Evolutionary conservation across 202 grass and related monocot species (phyloP).

Genomic region (Alloteropsis angusta): DNA sequence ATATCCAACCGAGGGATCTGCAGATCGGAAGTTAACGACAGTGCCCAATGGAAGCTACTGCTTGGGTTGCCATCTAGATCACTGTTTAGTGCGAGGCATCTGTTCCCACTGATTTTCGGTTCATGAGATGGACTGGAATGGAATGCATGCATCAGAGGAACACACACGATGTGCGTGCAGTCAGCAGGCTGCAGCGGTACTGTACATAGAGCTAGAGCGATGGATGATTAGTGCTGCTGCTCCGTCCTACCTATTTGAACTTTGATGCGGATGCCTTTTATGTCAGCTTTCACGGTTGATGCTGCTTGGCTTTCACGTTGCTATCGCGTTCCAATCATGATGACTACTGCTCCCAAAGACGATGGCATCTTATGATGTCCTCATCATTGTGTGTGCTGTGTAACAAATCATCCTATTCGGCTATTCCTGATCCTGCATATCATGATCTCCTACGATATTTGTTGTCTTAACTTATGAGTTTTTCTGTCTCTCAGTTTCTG

Average conservation of each 20-base stretch:
- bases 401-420: background rate
- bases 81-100: background rate
- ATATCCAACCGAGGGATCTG: background rate
- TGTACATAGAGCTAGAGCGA: background rate
- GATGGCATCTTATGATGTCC: constrained; percentile 23
- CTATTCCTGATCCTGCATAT: constrained; percentile 4
- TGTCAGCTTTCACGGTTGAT: background rate
- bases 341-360: background rate
- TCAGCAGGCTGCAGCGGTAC: background rate
- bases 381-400: constrained; percentile 9
- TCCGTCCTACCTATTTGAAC: background rate
- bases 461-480: background rate
- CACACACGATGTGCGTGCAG: background rate
- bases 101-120: background rate
- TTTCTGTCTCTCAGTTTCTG: background rate
- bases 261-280: background rate
- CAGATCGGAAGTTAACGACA: background rate
- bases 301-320: background rate
- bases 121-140: background rate
- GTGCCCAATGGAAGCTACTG: background rate
- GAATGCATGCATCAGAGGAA: background rate
- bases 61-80: background rate
- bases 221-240: background rate
- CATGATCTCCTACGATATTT: background rate
- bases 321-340: constrained; percentile 9